A percentile compares a stretch with the other conserved stretches of the same genome.
Conservation (phyloP, 495 filamentous ascomycete genomes). For the Haplographium delicatum region DNA sequence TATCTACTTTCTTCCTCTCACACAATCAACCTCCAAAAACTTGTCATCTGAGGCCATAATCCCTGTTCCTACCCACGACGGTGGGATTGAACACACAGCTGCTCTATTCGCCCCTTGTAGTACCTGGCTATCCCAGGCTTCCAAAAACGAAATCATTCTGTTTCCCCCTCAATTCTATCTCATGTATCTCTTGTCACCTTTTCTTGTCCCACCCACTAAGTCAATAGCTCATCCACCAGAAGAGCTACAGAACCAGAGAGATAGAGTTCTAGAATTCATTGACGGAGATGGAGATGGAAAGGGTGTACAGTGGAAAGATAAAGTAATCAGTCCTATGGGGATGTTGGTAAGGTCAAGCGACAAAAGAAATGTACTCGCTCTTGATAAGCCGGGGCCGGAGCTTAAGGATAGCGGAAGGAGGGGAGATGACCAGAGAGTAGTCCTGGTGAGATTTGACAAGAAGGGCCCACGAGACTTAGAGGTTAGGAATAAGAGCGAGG, state of each 20-base stretch:
- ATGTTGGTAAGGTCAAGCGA: conserved; percentile 51
- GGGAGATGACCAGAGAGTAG: conserved; percentile 69
- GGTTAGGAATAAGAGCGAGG: conserved; percentile 48
- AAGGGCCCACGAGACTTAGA: conserved; percentile 50
- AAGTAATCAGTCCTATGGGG: conserved; percentile 66
- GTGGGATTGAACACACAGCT: conserved; percentile 78
- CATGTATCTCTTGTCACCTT: conserved; percentile 57
- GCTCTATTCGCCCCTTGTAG: conserved; percentile 67
- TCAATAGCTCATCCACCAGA: conserved; percentile 30
- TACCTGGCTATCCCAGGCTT: conserved; percentile 62
- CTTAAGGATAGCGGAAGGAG: conserved; percentile 52
- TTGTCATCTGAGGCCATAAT: conserved; percentile 32
- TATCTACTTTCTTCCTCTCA: conserved; percentile 80
- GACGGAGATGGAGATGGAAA: conserved; percentile 28
- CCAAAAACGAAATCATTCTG: conserved; percentile 64
- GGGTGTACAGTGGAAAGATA: conserved; percentile 64
- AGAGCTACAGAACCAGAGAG: conserved; percentile 49
- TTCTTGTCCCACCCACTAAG: conserved; percentile 44
- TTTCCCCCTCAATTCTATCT: conserved; percentile 90
- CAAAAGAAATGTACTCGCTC: conserved; percentile 53
- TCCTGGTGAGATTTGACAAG: conserved; percentile 61
- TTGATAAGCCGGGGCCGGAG: conserved; percentile 71
- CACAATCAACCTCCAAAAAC: conserved; percentile 35
- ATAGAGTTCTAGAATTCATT: conserved; percentile 54
- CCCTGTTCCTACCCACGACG: conserved; percentile 70